Evolutionary conservation across 805 yeast genomes (phyloP), one percentile per base, ranked within the genome.

Genomic region (Myxozyma melibiosi): DNA sequence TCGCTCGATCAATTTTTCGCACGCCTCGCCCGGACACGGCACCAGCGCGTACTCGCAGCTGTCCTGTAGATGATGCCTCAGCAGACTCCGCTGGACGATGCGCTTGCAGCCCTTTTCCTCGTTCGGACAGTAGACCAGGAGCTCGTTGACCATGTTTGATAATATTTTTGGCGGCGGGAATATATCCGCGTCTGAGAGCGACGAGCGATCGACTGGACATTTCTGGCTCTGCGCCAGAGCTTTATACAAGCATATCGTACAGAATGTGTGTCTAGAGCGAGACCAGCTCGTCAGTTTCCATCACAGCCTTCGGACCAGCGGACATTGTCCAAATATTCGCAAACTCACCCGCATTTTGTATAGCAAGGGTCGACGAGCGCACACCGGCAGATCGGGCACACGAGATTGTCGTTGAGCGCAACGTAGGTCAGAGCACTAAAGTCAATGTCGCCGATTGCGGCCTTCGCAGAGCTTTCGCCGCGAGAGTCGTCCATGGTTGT

Each of bases 381-480:
- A 38, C 79, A 78, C 58, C 81, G 84, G 68, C 90, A 85, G n/a
- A 85, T 81, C 2, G 90, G 88, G 63, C 90, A 80, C 22, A 60
- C 42, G 8, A 65, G 61, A 16, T 58, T 50, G 49, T 65, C 67
- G 49, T 57, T 48, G 24, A 61, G 41, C 16, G 42, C 25, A 8
- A 52, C 55, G 41, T 64, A 64, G 16, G 18, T 28, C 33, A 61
- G 51, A 11, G 49, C 37, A 14, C 63, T 42, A 35, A 52, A 24
- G 49, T 57, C 62, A 5, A 54, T 47, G 6, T 52, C 51, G 33
- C 39, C 16, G 18, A 24, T 40, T 6, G 33, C 14, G 18, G 13
- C 38, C 8, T n/a, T 24, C 49, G 5, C 14, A 5, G 7, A 13
- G 20, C 22, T 11, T 33, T 16, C 16, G 14, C 20, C 25, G 38